Evolutionary conservation across 148 eudicot genomes (phyloP).

Genomic region (Chenopodium quinoa): DNA sequence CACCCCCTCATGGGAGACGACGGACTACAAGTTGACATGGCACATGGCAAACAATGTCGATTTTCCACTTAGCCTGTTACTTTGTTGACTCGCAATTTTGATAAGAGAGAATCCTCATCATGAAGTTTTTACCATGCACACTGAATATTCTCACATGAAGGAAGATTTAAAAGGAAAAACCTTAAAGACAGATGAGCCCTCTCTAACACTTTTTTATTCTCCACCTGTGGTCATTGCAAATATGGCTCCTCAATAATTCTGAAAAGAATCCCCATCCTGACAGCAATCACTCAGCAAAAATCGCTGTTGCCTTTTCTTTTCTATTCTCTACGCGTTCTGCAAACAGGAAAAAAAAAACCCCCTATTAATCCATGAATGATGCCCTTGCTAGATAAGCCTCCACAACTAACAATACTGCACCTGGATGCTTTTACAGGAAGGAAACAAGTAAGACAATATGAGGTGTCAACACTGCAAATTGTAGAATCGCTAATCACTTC

Average conservation of each 20-base stretch:
- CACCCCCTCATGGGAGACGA: conserved; percentile 26
- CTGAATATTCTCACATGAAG: conserved; percentile 40
- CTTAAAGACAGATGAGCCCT: conserved; percentile 27
- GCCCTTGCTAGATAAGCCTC: not conserved
- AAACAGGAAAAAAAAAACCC: not conserved
- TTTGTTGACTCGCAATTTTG: conserved; percentile 43
- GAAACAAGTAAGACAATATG: not conserved
- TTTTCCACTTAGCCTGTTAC: conserved; percentile 22
- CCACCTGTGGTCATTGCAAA: conserved; percentile 24
- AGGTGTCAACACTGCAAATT: not conserved
- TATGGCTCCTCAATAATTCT: conserved; percentile 44
- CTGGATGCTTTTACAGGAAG: conserved; percentile 19
- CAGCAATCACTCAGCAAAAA: conserved; percentile 24
- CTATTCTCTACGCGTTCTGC: conserved; percentile 2
- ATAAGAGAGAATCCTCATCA: conserved; percentile 52
- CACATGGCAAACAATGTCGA: conserved; percentile 27
- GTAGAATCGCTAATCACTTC: not conserved
- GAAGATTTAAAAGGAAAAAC: conserved; percentile 16
- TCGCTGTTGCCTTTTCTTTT: conserved; percentile 32
- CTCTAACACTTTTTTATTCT: conserved; percentile 26
- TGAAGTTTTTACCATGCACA: conserved; percentile 21
- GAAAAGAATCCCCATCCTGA: conserved; percentile 45
- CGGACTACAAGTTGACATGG: conserved; percentile 33
- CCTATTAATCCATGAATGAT: not conserved
- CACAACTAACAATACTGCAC: conserved; percentile 9